A percentile compares a stretch with the other conserved stretches of the same genome.
Conservation (phyloP, 306 rosid genomes). For the Prunus dulcis region DNA sequence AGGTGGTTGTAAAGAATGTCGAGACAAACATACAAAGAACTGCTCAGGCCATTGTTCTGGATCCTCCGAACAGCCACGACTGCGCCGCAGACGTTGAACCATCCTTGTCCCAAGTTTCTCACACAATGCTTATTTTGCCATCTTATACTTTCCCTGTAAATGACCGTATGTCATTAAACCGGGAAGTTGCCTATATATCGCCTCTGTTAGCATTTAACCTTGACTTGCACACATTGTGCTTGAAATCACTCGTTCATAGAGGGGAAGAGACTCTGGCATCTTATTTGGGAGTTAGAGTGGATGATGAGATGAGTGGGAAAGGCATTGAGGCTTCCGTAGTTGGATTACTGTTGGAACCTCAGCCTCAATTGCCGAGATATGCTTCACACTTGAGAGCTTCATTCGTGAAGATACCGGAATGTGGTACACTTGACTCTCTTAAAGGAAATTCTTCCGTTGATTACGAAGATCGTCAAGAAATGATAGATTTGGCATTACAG, state of each 20-base stretch:
- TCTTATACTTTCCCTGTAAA: conserved; percentile 46
- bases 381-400: conserved; percentile 81
- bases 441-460: conserved; percentile 58
- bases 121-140: conserved; percentile 66
- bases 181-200: conserved; percentile 63
- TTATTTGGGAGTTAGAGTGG: conserved; percentile 52
- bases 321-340: conserved; percentile 34
- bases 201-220: conserved; percentile 82
- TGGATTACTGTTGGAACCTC: conserved; percentile 48
- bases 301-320: conserved; percentile 30
- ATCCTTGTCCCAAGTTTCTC: conserved; percentile 30
- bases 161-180: conserved; percentile 22
- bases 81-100: conserved; percentile 14
- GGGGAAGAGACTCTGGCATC: conserved; percentile 58
- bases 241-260: conserved; percentile 54
- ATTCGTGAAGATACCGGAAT: conserved; percentile 78
- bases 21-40: conserved; percentile 52
- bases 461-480: conserved; percentile 66
- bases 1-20: conserved; percentile 75
- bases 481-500: conserved; percentile 73
- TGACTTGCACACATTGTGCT: conserved; percentile 67
- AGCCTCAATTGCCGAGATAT: conserved; percentile 48
- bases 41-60: conserved; percentile 73
- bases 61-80: conserved; percentile 50
- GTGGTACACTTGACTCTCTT: conserved; percentile 72